Evolutionary conservation across 2,329 filamentous ascomycete species (phyloP), one percentile per base, ranked within the genome.

Genomic region (Tolypocladium album): DNA sequence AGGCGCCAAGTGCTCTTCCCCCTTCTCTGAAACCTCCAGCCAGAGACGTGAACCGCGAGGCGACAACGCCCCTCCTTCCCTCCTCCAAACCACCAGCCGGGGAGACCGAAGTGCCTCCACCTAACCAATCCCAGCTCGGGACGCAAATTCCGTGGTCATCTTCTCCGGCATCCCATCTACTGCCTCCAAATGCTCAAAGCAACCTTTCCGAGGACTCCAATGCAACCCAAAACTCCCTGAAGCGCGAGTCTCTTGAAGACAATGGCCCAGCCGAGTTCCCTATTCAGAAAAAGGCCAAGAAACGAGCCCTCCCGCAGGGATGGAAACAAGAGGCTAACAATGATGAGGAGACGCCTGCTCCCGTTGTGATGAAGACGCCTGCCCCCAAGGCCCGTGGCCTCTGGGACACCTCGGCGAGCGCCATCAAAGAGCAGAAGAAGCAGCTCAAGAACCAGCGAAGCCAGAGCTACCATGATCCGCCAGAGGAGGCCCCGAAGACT

Each of bases 361-460:
- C 34, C 22, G 45, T 57, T 9, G 39, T 69, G 42, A 59, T 69
- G 60, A 63, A 69, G 47, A 73, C 74, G 15, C 69, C 74, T 3
- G 68, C 69, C 3, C 60, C 69, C 7, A 76, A 75, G 60, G 62
- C 71, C 27, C 75, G 71, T 56, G 67, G 64, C 12, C 79, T 79
- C 0, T 95, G 89, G 89, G 88, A 94, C 65, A 85, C 85, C 20
- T 88, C 87, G 0, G 84, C 85, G 20, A 92, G 88, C 66, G 85
- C 84, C 0, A 76, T 93, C 45, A 91, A 93, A 69, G 88, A 90
- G 61, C 87, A 89, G 66, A 89, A 89, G 73, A 92, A 87, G 73
- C 84, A 86, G 63, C 76, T 92, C 71, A 91, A 76, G 78, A 88
- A 72, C 70, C 87, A 78, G 58, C 69, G 68, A 9, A 68, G 66